Evolutionary conservation across 441 rosid species (phyloP).

Genomic region (Aleurites moluccanus): DNA sequence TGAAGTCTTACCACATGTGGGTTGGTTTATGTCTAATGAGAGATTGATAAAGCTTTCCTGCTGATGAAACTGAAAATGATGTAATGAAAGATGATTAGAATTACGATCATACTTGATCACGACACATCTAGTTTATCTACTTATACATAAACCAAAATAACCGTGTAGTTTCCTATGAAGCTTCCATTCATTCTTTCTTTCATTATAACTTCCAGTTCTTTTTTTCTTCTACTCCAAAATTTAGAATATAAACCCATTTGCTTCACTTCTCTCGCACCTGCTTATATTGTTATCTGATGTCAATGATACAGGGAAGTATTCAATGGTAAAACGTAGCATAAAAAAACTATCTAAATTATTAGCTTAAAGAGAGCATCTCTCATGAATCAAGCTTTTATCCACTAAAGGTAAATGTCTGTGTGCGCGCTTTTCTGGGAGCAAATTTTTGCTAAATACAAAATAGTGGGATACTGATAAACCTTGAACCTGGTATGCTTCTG

Average conservation of each 20-base stretch:
- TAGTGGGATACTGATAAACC: neutral
- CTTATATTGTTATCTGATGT: neutral
- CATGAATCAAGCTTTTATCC: neutral
- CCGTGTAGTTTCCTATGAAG: neutral
- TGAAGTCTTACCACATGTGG: neutral
- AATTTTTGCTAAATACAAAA: neutral
- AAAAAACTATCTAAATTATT: neutral
- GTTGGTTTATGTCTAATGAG: neutral
- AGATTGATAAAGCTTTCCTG: neutral
- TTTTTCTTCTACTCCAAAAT: neutral
- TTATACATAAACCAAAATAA: neutral
- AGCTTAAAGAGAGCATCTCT: neutral
- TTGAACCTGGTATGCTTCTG: neutral
- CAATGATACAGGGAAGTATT: no score
- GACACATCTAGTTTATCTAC: neutral
- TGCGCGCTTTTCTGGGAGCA: neutral
- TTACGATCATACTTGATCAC: neutral
- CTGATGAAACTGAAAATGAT: neutral
- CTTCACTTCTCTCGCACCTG: neutral
- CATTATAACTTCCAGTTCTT: neutral
- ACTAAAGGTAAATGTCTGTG: neutral
- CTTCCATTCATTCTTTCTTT: neutral
- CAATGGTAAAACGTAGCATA: neutral
- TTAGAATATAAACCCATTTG: neutral
- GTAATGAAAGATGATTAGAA: neutral